Evolutionary conservation across 2,329 filamentous ascomycete genomes (phyloP).

Genomic region (Coleophoma eucalyptorum): DNA sequence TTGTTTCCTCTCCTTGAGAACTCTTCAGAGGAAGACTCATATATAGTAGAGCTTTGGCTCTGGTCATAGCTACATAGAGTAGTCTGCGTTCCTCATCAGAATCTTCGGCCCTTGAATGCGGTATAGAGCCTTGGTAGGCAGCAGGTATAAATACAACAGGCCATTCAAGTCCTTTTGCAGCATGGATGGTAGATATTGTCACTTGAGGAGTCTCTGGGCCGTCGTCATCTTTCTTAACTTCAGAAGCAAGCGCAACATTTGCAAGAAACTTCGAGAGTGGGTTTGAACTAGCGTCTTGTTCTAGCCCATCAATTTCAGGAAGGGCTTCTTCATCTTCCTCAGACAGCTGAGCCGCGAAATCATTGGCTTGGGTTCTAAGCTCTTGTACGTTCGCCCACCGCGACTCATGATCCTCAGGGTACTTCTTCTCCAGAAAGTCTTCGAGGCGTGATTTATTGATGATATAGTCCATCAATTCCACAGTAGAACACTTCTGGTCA

Average conservation of each 20-base stretch:
- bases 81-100: constrained; percentile 82
- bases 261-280: constrained; percentile 76
- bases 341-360: constrained; percentile 46
- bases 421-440: constrained; percentile 67
- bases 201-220: constrained; percentile 59
- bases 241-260: constrained; percentile 82
- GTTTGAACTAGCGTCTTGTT: constrained; percentile 63
- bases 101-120: constrained; percentile 83
- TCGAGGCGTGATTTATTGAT: constrained; percentile 67
- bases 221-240: constrained; percentile 62
- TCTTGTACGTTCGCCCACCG: constrained; percentile 90
- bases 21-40: constrained; percentile 74
- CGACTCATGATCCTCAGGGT: constrained; percentile 71
- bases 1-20: constrained; percentile 57
- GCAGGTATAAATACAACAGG: constrained; percentile 90
- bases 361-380: constrained; percentile 73
- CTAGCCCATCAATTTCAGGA: constrained; percentile 66
- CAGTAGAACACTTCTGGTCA: constrained; percentile 12
- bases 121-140: constrained; percentile 85
- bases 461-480: constrained; percentile 45
- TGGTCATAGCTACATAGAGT: constrained; percentile 95
- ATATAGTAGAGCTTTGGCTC: constrained; percentile 82
- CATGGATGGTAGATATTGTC: constrained; percentile 94
- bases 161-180: constrained; percentile 95
- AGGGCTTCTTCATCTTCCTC: constrained; percentile 48